phyloP scores from a whole-genome alignment of 805 yeast species.

The Metschnikowia aberdeeniae region DNA sequence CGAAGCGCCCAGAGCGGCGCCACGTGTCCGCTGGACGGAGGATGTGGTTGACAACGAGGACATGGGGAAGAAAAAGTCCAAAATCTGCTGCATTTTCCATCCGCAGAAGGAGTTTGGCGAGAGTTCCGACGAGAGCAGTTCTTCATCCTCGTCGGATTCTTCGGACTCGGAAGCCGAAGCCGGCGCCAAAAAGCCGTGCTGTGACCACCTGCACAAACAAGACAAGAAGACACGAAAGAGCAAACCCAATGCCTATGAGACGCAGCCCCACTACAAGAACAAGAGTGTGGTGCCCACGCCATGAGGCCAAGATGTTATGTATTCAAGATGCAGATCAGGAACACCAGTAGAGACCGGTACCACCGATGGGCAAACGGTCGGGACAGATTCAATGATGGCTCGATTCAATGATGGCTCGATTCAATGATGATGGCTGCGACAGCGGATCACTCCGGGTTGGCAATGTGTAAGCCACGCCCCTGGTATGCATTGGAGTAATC shows the following conservation, averaged over 20 bases:
- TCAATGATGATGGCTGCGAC: too few relatives aligned
- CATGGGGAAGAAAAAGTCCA: conserved; percentile 83
- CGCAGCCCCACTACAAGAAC: conserved; percentile 56
- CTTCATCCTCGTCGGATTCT: conserved; percentile 31
- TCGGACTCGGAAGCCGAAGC: conserved; percentile 21
- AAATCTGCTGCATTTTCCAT: conserved; percentile 85
- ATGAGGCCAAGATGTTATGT: too few relatives aligned
- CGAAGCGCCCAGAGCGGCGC: conserved; percentile 23
- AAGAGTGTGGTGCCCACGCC: conserved; percentile 11
- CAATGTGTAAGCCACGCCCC: conserved; percentile 17
- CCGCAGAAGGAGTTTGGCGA: conserved; percentile 65
- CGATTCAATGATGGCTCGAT: too few relatives aligned
- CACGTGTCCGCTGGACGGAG: conserved; percentile 76
- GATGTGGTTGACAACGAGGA: conserved; percentile 88
- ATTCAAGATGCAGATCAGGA: too few relatives aligned
- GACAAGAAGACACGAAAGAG: conserved; percentile 16
- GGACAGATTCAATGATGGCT: too few relatives aligned
- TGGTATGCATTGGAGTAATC: conserved; percentile 14
- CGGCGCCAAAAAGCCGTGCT: conserved; percentile 15
- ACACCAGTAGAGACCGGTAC: too few relatives aligned
- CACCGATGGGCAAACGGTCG: too few relatives aligned
- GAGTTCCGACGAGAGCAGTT: conserved; percentile 19
- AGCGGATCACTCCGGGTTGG: conserved; percentile 14
- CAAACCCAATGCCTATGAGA: conserved; percentile 85
- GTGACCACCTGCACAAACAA: conserved; percentile 19